phyloP scores from a whole-genome alignment of 495 filamentous ascomycete genomes.

The Hyaloscypha variabilis region DNA sequence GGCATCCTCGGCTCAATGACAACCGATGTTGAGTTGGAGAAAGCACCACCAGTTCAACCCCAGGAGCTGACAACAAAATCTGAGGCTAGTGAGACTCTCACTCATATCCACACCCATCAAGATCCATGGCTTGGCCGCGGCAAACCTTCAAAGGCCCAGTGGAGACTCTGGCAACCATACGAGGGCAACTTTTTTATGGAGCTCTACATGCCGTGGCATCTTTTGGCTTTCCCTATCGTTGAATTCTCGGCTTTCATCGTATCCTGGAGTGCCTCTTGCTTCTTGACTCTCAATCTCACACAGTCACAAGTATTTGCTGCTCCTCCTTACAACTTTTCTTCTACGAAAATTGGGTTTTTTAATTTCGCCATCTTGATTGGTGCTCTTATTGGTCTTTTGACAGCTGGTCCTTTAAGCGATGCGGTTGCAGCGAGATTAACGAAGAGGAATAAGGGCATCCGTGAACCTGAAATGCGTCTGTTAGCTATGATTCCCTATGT shows the following conservation, averaged over 20 bases:
- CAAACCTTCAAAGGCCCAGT: slow-evolving; percentile 56
- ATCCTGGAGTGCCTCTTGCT: slow-evolving; percentile 60
- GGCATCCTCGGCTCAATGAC: background rate
- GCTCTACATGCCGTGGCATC: slow-evolving; percentile 56
- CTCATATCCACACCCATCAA: slow-evolving; percentile 28
- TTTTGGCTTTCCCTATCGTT: slow-evolving; percentile 64
- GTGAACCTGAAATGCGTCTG: slow-evolving; percentile 59
- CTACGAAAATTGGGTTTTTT: slow-evolving; percentile 45
- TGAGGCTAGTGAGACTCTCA: no score
- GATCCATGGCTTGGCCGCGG: slow-evolving; percentile 51
- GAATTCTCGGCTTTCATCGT: slow-evolving; percentile 65
- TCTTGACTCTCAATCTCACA: slow-evolving; percentile 63
- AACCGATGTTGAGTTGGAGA: slow-evolving; percentile 15
- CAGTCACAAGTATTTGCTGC: slow-evolving; percentile 63
- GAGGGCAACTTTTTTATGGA: slow-evolving; percentile 44
- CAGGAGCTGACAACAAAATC: background rate
- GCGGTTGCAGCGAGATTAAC: slow-evolving; percentile 52
- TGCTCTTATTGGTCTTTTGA: slow-evolving; percentile 47
- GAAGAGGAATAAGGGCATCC: slow-evolving; percentile 50
- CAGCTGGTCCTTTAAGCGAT: slow-evolving; percentile 54
- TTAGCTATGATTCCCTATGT: slow-evolving; percentile 61
- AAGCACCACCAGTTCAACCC: slow-evolving; percentile 29
- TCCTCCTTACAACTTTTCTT: slow-evolving; percentile 61
- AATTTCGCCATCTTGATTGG: slow-evolving; percentile 51
- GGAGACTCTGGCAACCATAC: slow-evolving; percentile 43